Evolutionary conservation across 176 grass and related monocot genomes (phyloP), one percentile per base, ranked within the genome.

Genomic region (Eleusine indica): DNA sequence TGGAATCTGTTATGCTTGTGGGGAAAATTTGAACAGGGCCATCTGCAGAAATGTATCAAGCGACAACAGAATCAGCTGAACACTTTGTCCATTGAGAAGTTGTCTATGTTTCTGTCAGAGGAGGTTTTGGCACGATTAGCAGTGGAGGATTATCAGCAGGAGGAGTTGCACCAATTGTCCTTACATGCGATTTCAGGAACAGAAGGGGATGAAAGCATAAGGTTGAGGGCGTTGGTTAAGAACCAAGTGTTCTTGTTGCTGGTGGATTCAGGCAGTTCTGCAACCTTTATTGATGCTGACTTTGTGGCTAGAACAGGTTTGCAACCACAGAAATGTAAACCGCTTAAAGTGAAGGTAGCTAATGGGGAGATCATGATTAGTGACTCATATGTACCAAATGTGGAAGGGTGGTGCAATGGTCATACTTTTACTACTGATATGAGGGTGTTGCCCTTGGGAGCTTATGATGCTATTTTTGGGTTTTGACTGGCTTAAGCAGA

Each of bases 321-420:
- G 2, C 0, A 25, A 0, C 4, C 21, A 0, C 1, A 9, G 2
- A 0, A 19, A 3, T 22, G 21, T 2, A 2, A 3, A 0, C 6
- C n/a, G 3, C 1, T 25, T 2, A 1, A 10, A 3, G 58, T 61
- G 0, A 61, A 7, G 10, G 21, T 61, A 7, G 58, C 58, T 3
- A 61, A 61, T 61, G 58, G 58, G 1, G 58, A 61, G 2, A 0
- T 25, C 0, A 2, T 61, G 5, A 1, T n/a, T 6, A 6, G 17
- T 6, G 17, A 19, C 4, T 2, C 5, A 1, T 7, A 2, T 4
- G 17, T 58, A 17, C 18, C 54, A 5, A 4, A 58, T 0, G 0
- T 61, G 2, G 4, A 22, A 22, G 25, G 58, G 58, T 61, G 58
- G 58, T n/a, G 21, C 8, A 1, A 13, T 5, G 62, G 62, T 0